These are phyloP conservation scores for Castanea crenata DNA, from an alignment of 306 rosid species.

Conservation along the genomic window DNA sequence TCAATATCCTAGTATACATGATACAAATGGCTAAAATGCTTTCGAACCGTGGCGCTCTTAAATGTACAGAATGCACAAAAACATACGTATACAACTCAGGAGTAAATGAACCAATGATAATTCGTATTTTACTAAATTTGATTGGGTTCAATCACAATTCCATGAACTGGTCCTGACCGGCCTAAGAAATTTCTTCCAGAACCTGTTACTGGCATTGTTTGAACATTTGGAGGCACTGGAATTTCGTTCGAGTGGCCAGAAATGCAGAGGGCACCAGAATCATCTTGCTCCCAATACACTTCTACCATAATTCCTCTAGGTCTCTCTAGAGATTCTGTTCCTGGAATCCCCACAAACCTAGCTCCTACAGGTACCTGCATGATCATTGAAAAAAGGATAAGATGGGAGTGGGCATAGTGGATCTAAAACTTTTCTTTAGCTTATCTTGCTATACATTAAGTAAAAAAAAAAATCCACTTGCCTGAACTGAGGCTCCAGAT, in stretches of 20 bases:
- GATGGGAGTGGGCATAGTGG: slow-evolving; percentile 1
- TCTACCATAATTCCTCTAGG: slow-evolving; percentile 79
- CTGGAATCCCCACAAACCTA: slow-evolving; percentile 75
- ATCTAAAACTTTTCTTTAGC: background rate
- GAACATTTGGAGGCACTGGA: slow-evolving; percentile 43
- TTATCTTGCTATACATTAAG: background rate
- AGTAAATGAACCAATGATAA: slow-evolving; percentile 22
- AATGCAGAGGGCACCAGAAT: slow-evolving; percentile 65
- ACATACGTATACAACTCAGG: background rate
- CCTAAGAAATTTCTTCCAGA: slow-evolving; percentile 17
- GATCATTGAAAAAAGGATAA: slow-evolving; percentile 13
- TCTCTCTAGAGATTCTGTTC: slow-evolving; percentile 57
- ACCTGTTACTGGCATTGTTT: slow-evolving; percentile 28
- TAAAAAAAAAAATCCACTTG: slow-evolving; percentile 20
- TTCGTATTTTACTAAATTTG: slow-evolving; percentile 24
- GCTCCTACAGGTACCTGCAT: slow-evolving; percentile 76
- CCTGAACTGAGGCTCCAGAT: slow-evolving; percentile 61
- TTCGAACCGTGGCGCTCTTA: background rate
- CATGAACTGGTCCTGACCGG: slow-evolving; percentile 30
- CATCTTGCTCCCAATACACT: slow-evolving; percentile 89
- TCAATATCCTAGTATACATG: background rate
- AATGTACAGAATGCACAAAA: slow-evolving; percentile 6
- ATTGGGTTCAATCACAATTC: slow-evolving; percentile 57
- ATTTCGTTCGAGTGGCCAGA: slow-evolving; percentile 58
- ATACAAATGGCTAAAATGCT: background rate